Evolutionary conservation across 495 filamentous ascomycete genomes (phyloP), one percentile per base, ranked within the genome.

Genomic region (Parachaetomium inaequale): DNA sequence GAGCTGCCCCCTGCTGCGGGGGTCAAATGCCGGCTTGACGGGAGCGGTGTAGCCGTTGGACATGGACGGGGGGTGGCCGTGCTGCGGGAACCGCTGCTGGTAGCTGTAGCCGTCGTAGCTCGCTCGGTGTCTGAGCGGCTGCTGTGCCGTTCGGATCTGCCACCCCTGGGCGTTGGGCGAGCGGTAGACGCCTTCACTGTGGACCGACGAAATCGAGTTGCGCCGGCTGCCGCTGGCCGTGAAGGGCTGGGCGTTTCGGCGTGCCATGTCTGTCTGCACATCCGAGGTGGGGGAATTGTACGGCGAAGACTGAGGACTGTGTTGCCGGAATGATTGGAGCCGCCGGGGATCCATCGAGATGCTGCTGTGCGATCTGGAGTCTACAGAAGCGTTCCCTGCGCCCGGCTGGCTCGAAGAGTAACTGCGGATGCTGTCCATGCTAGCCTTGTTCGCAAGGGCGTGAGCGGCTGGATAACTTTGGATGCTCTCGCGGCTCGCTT

Each of bases 91-190:
- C 6, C 49, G 46, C 36, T 67, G 66, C 23, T 63, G 66, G 42
- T 61, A 42, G 25, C 69, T 68, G 62, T 73, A 72, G 21, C 71
- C 73, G 26, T 80, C 78, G 54, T 75, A 78, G 55, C 78, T 78
- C 2, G 77, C 66, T 4, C 73, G 74, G 61, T 79, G 76, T 36
- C 70, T 64, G 12, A 81, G 64, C 6, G 61, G 58, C 8, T 69
- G 73, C 5, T 65, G 59, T 31, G 58, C 45, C 34, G 53, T 59
- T 53, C 57, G 68, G 46, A 55, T 57, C 34, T 51, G 68, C 63
- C 63, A 72, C 38, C 49, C 62, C 56, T 66, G 71, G 49, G 57
- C 70, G 58, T 56, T 71, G 67, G 61, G 56, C 28, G 67, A 38
- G 45, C 61, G 64, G 21, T 55, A 62, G 7, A 49, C 63, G n/a